A percentile compares a stretch with the other conserved stretches of the same genome.
These are phyloP conservation scores for Arthrinium puccinioides DNA, from an alignment of 2,329 filamentous ascomycete genomes.

Conservation along the genomic window DNA sequence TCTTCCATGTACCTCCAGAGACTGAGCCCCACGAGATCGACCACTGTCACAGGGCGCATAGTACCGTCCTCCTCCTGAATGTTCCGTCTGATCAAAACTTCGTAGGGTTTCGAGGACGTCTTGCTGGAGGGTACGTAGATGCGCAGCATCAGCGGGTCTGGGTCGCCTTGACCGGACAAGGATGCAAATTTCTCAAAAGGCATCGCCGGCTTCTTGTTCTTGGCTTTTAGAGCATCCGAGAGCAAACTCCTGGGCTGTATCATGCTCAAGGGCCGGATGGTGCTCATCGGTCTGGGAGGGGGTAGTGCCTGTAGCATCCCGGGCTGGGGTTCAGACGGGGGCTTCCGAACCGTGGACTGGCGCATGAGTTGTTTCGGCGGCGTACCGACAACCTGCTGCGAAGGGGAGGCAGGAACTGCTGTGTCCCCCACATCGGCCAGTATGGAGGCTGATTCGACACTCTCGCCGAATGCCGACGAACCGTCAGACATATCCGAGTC, in stretches of 20 bases:
- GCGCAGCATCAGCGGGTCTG: constrained; percentile 67
- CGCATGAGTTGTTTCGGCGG: constrained; percentile 53
- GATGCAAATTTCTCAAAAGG: constrained; percentile 73
- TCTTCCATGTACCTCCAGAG: constrained; percentile 75
- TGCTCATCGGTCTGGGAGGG: constrained; percentile 61
- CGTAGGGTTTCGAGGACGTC: constrained; percentile 56
- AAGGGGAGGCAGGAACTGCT: constrained; percentile 45
- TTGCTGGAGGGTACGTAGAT: constrained; percentile 70
- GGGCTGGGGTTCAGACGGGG: constrained; percentile 46
- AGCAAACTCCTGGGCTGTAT: constrained; percentile 63
- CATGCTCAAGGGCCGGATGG: constrained; percentile 58
- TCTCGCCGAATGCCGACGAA: constrained; percentile 58
- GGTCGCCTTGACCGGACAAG: constrained; percentile 70
- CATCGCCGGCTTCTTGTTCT: constrained; percentile 60
- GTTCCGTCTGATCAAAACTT: constrained; percentile 63
- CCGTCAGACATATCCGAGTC: constrained; percentile 56
- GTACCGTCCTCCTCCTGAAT: constrained; percentile 60
- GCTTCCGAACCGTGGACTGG: constrained; percentile 58
- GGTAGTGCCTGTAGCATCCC: constrained; percentile 59
- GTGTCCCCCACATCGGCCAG: constrained; percentile 57
- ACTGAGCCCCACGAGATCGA: constrained; percentile 74
- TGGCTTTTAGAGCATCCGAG: constrained; percentile 65
- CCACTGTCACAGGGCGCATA: constrained; percentile 61
- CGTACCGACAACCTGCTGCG: constrained; percentile 54
- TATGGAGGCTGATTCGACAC: constrained; percentile 65